Percentiles rank a stretch among this genome's conserved stretches.
Evolutionary conservation across 208 protist genomes (phyloP).

Genomic region (Entamoeba moshkovskii): DNA sequence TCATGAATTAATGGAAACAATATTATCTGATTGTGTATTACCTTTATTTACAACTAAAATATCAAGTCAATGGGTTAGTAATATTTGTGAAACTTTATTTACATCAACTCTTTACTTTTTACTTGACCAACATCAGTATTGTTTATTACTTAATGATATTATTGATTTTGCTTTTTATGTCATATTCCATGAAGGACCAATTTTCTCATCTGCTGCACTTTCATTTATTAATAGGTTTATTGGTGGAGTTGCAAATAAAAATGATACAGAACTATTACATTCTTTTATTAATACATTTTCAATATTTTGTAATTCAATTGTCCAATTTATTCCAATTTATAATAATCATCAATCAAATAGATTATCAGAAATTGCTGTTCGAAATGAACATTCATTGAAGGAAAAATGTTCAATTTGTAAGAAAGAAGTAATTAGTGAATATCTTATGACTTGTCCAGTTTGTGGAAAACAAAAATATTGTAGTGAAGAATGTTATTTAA

Average conservation of each 20-base stretch:
- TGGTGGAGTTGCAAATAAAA: background rate
- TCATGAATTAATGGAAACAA: background rate
- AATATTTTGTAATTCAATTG: background rate
- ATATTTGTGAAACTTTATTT: background rate
- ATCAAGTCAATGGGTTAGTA: background rate
- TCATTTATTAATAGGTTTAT: background rate
- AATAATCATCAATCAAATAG: background rate
- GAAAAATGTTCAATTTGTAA: background rate
- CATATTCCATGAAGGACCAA: background rate
- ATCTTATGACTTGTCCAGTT: background rate
- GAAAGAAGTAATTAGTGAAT: background rate
- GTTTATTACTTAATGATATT: background rate
- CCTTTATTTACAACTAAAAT: background rate
- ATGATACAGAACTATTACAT: background rate
- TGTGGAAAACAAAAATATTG: background rate
- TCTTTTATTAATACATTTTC: background rate
- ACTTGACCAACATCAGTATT: background rate
- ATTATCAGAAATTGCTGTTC: background rate
- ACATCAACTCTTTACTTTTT: background rate
- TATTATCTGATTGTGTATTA: background rate
- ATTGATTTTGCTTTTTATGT: background rate
- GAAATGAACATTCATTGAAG: no score
- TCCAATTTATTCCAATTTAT: background rate
- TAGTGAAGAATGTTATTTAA: background rate
- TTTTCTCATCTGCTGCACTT: background rate